phyloP scores from a whole-genome alignment of 108 stramenopile species.

The Chaetoceros muelleri region DNA sequence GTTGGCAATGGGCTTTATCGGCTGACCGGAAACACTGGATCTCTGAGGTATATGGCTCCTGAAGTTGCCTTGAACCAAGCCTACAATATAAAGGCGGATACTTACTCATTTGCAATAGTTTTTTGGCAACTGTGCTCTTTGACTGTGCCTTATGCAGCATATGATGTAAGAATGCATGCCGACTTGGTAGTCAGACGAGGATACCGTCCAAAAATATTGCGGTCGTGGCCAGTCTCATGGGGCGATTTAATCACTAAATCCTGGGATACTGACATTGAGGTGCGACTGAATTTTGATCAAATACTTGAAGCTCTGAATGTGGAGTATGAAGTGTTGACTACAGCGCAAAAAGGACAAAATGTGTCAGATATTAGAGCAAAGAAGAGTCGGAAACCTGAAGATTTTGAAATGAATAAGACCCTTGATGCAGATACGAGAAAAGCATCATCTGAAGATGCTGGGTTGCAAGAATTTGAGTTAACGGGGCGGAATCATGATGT shows the following conservation, averaged over 20 bases:
- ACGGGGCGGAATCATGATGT: slow-evolving; percentile 24
- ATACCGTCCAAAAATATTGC: slow-evolving; percentile 51
- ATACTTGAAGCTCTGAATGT: slow-evolving; percentile 42
- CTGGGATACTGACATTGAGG: slow-evolving; percentile 39
- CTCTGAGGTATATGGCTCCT: slow-evolving; percentile 68
- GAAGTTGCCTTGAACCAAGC: slow-evolving; percentile 54
- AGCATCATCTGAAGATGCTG: slow-evolving; percentile 16
- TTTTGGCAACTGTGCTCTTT: slow-evolving; percentile 82
- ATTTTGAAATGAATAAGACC: slow-evolving; percentile 16
- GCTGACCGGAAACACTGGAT: slow-evolving; percentile 77
- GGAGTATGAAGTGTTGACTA: slow-evolving; percentile 39
- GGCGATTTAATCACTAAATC: slow-evolving; percentile 50
- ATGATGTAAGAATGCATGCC: slow-evolving; percentile 60
- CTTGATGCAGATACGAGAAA: slow-evolving; percentile 69
- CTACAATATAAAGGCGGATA: slow-evolving; percentile 64
- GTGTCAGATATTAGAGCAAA: slow-evolving; percentile 59
- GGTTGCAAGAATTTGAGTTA: neutral
- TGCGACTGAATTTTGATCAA: slow-evolving; percentile 58
- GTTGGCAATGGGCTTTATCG: slow-evolving; percentile 40
- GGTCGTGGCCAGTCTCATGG: slow-evolving; percentile 77
- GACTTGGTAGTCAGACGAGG: slow-evolving; percentile 58
- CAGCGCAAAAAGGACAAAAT: slow-evolving; percentile 23
- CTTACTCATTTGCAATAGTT: slow-evolving; percentile 78
- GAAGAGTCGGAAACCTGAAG: slow-evolving; percentile 38
- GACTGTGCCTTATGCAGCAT: slow-evolving; percentile 63